Evolutionary conservation across 371 early-diverging fungal species (phyloP).

Genomic region (Zopfochytrium polystomum): DNA sequence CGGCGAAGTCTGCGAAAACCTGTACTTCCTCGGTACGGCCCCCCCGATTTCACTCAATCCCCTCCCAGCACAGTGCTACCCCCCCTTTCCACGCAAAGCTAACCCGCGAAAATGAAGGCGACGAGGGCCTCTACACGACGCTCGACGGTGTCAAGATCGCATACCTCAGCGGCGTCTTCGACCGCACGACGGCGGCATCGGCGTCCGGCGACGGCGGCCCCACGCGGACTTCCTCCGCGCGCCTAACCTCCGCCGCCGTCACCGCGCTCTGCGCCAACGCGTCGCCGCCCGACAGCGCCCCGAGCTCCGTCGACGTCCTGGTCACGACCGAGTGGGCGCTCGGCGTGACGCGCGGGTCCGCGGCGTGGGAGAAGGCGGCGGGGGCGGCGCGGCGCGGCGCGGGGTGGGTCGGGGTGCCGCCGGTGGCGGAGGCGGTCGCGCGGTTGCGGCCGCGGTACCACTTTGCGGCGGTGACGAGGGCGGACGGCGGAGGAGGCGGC

Average conservation of each 20-base stretch:
- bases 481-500: too few species aligned
- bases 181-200: constrained; percentile 15
- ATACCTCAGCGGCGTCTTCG: constrained; percentile 62
- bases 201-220: not conserved
- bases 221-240: constrained; percentile 1
- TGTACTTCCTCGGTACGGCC: constrained; percentile 67
- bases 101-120: constrained; percentile 26
- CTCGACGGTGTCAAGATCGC: constrained; percentile 71
- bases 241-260: not conserved
- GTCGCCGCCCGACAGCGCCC: constrained; percentile 8
- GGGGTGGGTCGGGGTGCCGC: constrained; percentile 33
- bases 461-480: constrained; percentile 84
- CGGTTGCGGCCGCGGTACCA: constrained; percentile 81
- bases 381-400: constrained; percentile 18
- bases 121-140: constrained; percentile 64
- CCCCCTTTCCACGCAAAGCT: not conserved
- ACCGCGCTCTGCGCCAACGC: not conserved
- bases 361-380: not conserved
- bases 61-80: not conserved
- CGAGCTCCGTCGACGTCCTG: constrained; percentile 65
- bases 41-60: not conserved
- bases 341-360: constrained; percentile 43
- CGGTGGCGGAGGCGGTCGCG: constrained; percentile 50
- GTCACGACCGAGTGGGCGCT: constrained; percentile 78
- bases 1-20: constrained; percentile 74